Base-by-base conservation (phyloP, 129 eudicot genomes). In the Arctium lappa region DNA sequence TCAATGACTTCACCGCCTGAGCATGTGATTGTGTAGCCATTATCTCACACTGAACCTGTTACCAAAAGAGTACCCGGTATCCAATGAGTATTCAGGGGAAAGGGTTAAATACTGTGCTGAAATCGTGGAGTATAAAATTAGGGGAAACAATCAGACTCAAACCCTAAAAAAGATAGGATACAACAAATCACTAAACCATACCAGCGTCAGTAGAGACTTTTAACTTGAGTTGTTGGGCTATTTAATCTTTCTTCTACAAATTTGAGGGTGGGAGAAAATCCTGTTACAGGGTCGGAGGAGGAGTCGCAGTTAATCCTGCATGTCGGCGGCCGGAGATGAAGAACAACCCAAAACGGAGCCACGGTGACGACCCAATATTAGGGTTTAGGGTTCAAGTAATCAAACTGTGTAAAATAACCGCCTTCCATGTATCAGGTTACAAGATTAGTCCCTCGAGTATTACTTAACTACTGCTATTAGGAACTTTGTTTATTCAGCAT, bases 21-120 rank as follows among this genome's bases (percentile, higher is more conserved):
- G 97, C 91, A 4, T 90, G 93, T 0, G 91, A 84, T 38, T 69
- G 77, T 7, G 94, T 94, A 74, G 98, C 98, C 98, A 94, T 94
- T 60, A 71, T 77, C 53, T 36, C 72, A 76, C 62, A 80, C 78
- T 36, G 72, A 48, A 71, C 46, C 86, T 82, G 77, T 39, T 72
- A 40, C 80, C 68, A 34, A 29, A 66, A 73, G 6, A 68, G 36
- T 18, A 4, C 48, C 6, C 2, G 16, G 27, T 8, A 1, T 29
- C 30, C 16, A 22, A 13, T 18, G 16, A 82, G 2, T 22, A 22
- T 22, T 22, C 27, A 22, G 27, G 27, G 0, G 0, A 22, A 22
- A 22, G 0, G 27, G 27, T 22, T 16, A 37, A 33, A 13, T 5
- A 71, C 36, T 71, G 1, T 1, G 15, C n/a, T 72, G 75, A 18